Evolutionary conservation across 805 yeast species (phyloP).

Genomic region (Cephaloascus fragrans): DNA sequence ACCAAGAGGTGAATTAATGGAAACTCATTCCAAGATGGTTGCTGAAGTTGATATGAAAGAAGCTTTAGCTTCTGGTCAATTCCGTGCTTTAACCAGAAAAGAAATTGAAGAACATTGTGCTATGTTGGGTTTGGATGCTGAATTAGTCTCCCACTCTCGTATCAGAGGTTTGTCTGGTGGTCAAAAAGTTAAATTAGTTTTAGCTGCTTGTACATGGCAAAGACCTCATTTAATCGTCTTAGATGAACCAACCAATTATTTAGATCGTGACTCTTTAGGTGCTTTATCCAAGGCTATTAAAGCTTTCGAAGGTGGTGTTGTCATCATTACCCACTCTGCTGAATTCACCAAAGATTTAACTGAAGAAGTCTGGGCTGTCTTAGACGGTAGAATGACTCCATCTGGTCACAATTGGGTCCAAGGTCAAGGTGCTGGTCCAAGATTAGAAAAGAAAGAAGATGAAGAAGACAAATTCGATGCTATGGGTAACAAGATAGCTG

Average conservation of each 20-base stretch:
- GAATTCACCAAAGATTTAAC: constrained; percentile 99
- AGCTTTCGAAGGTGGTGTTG: constrained; percentile 99
- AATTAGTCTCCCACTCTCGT: constrained; percentile 99
- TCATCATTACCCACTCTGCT: constrained; percentile 99
- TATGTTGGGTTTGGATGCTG: constrained; percentile 97
- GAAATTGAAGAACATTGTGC: constrained; percentile 99
- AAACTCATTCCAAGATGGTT: constrained; percentile 97
- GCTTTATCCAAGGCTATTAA: constrained; percentile 98
- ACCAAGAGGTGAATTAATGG: constrained; percentile 97
- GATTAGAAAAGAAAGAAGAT: constrained; percentile 93
- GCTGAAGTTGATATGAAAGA: constrained; percentile 99
- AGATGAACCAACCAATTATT: constrained; percentile 99
- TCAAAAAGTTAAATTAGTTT: constrained; percentile 98
- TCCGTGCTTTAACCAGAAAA: constrained; percentile 99
- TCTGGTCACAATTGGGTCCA: constrained; percentile 99
- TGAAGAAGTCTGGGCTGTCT: constrained; percentile 99
- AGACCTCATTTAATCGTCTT: constrained; percentile 99
- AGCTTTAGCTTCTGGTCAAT: constrained; percentile 99
- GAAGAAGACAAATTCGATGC: constrained; percentile 99
- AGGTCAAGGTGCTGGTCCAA: constrained; percentile 99
- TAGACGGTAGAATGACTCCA: constrained; percentile 98
- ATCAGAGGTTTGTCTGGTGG: constrained; percentile 99
- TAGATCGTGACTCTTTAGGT: constrained; percentile 99
- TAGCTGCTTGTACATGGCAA: constrained; percentile 99
- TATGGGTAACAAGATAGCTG: constrained; percentile 99